A percentile compares a stretch with the other conserved stretches of the same genome.
phyloP scores from a whole-genome alignment of 352 stramenopile species.

The Phytophthora nicotianae region DNA sequence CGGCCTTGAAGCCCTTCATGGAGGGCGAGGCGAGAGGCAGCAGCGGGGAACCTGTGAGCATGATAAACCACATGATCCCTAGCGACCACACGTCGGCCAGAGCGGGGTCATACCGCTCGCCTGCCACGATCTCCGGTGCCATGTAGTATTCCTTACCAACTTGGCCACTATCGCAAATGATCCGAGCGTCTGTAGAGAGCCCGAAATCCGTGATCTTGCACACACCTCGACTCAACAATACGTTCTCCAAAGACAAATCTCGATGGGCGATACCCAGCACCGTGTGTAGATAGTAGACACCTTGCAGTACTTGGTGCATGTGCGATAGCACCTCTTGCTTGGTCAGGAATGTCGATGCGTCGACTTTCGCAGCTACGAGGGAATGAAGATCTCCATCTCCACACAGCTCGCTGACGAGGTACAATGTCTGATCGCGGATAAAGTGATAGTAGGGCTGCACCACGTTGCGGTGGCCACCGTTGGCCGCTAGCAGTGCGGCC shows the following conservation, averaged over 20 bases:
- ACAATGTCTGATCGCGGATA: conserved; percentile 20
- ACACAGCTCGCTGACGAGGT: conserved; percentile 62
- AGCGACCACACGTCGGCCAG: conserved; percentile 68
- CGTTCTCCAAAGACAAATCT: conserved; percentile 54
- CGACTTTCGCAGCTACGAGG: conserved; percentile 19
- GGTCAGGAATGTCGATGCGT: conserved; percentile 13
- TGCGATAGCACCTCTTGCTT: conserved; percentile 35
- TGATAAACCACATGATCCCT: conserved; percentile 66
- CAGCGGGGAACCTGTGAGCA: conserved; percentile 64
- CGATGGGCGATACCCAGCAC: conserved; percentile 46
- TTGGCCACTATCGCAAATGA: conserved; percentile 27
- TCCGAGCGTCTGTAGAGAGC: conserved; percentile 28
- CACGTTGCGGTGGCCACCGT: conserved; percentile 38
- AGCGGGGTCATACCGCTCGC: conserved; percentile 44
- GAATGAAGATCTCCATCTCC: conserved; percentile 48
- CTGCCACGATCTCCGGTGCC: conserved; percentile 55
- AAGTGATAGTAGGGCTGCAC: conserved; percentile 35
- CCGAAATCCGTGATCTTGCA: conserved; percentile 70
- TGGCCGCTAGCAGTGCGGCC: conserved; percentile 14
- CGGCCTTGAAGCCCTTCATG: conserved; percentile 33
- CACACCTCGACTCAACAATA: conserved; percentile 32
- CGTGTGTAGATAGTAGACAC: conserved; percentile 49
- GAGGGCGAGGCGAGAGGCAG: conserved; percentile 37
- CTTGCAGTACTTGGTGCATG: conserved; percentile 41
- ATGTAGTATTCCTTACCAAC: conserved; percentile 47